These are phyloP conservation scores for Aspergillus tanneri DNA, from an alignment of 2,329 filamentous ascomycete species.

Conservation along the genomic window DNA sequence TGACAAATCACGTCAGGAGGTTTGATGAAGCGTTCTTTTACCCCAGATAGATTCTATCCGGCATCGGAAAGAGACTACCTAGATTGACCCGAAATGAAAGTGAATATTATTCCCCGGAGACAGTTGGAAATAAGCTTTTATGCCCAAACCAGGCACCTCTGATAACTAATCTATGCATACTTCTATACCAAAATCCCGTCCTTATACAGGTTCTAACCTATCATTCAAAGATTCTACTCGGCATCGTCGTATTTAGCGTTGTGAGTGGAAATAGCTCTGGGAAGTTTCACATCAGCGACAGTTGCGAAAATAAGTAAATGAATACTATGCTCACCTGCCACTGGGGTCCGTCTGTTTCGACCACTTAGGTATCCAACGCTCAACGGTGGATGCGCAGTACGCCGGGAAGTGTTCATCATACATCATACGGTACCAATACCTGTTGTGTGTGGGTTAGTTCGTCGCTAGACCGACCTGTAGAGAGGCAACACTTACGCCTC, in stretches of 20 bases:
- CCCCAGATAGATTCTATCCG: neutral
- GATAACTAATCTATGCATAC: conserved; percentile 26
- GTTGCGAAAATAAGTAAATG: neutral
- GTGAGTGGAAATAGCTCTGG: conserved; percentile 73
- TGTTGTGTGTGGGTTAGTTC: conserved; percentile 34
- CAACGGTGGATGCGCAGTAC: conserved; percentile 86
- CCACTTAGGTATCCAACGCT: conserved; percentile 97
- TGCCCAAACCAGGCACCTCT: conserved; percentile 17
- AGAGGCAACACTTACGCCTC: conserved; percentile 67
- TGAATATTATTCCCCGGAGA: neutral
- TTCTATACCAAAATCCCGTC: conserved; percentile 27
- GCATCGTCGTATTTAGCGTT: conserved; percentile 67
- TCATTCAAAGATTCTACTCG: conserved; percentile 28
- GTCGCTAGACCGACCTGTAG: neutral
- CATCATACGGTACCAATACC: conserved; percentile 97
- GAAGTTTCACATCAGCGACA: conserved; percentile 10
- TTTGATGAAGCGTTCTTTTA: too few relatives aligned
- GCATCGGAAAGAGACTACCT: too few relatives aligned
- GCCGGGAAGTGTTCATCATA: conserved; percentile 98
- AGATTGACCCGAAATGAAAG: neutral
- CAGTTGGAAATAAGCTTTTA: conserved; percentile 13
- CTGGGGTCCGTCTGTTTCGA: conserved; percentile 94
- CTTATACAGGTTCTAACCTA: conserved; percentile 17
- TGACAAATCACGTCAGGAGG: too few relatives aligned
- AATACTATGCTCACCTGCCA: conserved; percentile 64